These are phyloP conservation scores for Taiwanofungus camphoratus DNA, from an alignment of 1,284 basidiomycete species.

Conservation along the genomic window DNA sequence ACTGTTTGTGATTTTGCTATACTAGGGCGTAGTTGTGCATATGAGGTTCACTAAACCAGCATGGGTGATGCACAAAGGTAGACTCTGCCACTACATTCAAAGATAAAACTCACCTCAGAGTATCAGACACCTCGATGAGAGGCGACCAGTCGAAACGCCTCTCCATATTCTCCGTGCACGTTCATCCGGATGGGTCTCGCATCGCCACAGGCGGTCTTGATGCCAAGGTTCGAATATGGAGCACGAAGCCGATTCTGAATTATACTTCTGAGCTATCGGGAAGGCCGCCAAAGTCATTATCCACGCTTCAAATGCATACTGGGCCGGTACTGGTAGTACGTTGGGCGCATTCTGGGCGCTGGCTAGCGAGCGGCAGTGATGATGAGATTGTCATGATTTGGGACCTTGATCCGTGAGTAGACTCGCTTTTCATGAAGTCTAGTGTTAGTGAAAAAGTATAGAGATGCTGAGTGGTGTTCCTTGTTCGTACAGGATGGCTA, in stretches of 20 bases:
- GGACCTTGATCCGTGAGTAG: slow-evolving; percentile 89
- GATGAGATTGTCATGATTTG: slow-evolving; percentile 96
- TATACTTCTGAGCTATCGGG: slow-evolving; percentile 67
- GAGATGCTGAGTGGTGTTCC: neutral
- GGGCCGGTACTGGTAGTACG: slow-evolving; percentile 92
- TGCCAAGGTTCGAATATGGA: slow-evolving; percentile 96
- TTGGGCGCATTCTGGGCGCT: slow-evolving; percentile 93
- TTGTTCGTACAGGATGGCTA: slow-evolving; percentile 49
- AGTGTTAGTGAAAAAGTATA: neutral
- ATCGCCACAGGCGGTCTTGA: slow-evolving; percentile 96
- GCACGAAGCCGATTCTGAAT: slow-evolving; percentile 87
- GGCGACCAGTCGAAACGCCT: slow-evolving; percentile 53
- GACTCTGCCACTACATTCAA: slow-evolving; percentile 2
- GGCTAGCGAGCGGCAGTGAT: slow-evolving; percentile 95
- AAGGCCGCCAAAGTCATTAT: slow-evolving; percentile 80
- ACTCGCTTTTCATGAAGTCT: neutral
- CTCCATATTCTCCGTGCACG: slow-evolving; percentile 89
- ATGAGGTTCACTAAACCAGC: slow-evolving; percentile 77
- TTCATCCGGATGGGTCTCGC: slow-evolving; percentile 93
- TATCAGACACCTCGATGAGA: slow-evolving; percentile 22
- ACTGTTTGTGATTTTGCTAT: neutral
- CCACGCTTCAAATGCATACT: slow-evolving; percentile 90
- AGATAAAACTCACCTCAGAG: neutral
- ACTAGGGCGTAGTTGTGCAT: neutral
- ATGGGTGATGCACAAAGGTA: slow-evolving; percentile 67